phyloP scores from a whole-genome alignment of 257 asterid species.

The Linderniella brevidens region DNA sequence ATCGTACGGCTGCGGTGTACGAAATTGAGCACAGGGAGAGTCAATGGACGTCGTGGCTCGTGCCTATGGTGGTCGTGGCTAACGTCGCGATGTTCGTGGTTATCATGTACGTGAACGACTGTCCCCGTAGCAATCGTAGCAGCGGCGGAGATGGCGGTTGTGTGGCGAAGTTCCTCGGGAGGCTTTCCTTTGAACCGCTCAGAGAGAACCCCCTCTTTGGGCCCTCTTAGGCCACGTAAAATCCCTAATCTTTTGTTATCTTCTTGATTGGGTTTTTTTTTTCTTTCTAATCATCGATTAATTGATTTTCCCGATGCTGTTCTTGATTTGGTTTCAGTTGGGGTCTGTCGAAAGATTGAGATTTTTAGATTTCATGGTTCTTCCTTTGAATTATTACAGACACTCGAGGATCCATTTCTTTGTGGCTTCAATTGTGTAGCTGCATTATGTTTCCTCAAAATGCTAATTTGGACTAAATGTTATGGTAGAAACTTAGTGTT shows the following conservation, averaged over 20 bases:
- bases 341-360: too few relatives aligned
- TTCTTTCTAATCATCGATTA: too few relatives aligned
- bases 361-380: too few relatives aligned
- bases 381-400: too few relatives aligned
- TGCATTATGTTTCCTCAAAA: too few relatives aligned
- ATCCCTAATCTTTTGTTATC: not conserved
- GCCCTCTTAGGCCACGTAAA: conserved; percentile 77
- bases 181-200: conserved; percentile 89
- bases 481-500: too few relatives aligned
- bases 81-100: conserved; percentile 69
- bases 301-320: too few relatives aligned
- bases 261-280: too few relatives aligned
- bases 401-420: too few relatives aligned
- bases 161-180: conserved; percentile 67
- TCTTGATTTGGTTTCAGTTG: too few relatives aligned
- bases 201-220: conserved; percentile 90
- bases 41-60: conserved; percentile 93
- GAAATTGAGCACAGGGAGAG: conserved; percentile 45
- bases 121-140: conserved; percentile 30
- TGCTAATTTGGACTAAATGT: too few relatives aligned
- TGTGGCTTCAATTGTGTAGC: too few relatives aligned
- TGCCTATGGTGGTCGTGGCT: conserved; percentile 77
- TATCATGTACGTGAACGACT: conserved; percentile 72
- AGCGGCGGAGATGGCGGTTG: conserved; percentile 32
- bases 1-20: conserved; percentile 7